phyloP scores from a whole-genome alignment of 768 basidiomycete genomes.

The Floccularia luteovirens region DNA sequence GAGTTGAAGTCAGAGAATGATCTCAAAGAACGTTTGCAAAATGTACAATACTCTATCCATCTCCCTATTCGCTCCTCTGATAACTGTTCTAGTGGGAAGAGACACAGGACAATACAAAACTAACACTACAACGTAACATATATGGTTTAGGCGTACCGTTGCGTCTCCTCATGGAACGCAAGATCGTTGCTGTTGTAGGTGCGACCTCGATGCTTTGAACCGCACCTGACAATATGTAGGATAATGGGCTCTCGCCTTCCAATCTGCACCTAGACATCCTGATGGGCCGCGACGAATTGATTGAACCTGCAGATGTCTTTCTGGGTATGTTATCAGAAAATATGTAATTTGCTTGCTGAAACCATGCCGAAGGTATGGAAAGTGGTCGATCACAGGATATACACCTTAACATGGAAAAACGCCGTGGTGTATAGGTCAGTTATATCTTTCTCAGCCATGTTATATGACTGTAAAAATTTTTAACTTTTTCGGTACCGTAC shows the following conservation, averaged over 20 bases:
- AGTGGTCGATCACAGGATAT: slow-evolving; percentile 40
- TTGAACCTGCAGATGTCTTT: slow-evolving; percentile 79
- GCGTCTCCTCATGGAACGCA: slow-evolving; percentile 89
- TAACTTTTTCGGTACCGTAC: neutral
- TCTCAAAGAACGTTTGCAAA: slow-evolving; percentile 67
- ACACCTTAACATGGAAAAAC: slow-evolving; percentile 65
- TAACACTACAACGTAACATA: slow-evolving; percentile 77
- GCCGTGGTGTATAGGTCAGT: slow-evolving; percentile 15
- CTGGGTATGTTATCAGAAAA: slow-evolving; percentile 33
- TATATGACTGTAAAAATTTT: neutral
- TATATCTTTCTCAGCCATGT: neutral
- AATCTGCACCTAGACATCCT: slow-evolving; percentile 91
- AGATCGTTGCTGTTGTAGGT: slow-evolving; percentile 71
- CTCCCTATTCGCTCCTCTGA: slow-evolving; percentile 1
- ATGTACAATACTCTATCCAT: slow-evolving; percentile 37
- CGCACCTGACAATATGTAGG: slow-evolving; percentile 27
- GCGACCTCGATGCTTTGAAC: neutral
- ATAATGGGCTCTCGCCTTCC: slow-evolving; percentile 49
- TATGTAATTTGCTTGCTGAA: neutral
- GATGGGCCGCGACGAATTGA: slow-evolving; percentile 83
- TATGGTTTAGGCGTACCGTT: slow-evolving; percentile 88
- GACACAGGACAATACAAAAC: slow-evolving; percentile 81
- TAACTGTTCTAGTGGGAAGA: slow-evolving; percentile 71
- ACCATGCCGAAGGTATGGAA: slow-evolving; percentile 56
- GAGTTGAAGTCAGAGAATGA: slow-evolving; percentile 57